A percentile compares a stretch with the other conserved stretches of the same genome.
These are phyloP conservation scores for Dendrothele bispora DNA, from an alignment of 768 basidiomycete genomes.

Conservation along the genomic window DNA sequence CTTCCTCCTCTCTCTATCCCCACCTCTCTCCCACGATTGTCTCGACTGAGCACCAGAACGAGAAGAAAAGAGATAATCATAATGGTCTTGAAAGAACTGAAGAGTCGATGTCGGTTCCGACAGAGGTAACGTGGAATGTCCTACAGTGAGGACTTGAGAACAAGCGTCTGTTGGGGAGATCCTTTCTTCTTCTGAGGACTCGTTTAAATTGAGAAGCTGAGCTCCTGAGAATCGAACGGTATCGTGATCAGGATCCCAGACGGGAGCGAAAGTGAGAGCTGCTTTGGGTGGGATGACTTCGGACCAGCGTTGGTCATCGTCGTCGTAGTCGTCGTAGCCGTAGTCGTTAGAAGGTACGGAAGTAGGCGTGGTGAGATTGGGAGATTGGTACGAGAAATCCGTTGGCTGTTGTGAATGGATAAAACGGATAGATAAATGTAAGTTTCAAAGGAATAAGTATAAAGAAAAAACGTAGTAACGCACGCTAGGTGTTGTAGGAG, in stretches of 20 bases:
- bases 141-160: slow-evolving; percentile 26
- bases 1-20: neutral
- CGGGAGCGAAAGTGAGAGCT: slow-evolving; percentile 57
- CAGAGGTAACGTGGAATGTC: slow-evolving; percentile 15
- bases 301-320: slow-evolving; percentile 53
- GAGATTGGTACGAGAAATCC: too few relatives aligned
- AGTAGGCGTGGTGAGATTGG: too few relatives aligned
- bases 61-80: slow-evolving; percentile 11
- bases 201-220: slow-evolving; percentile 40
- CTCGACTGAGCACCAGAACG: too few relatives aligned
- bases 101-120: slow-evolving; percentile 23
- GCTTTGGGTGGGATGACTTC: slow-evolving; percentile 55
- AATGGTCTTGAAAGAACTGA: slow-evolving; percentile 26
- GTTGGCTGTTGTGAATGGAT: too few relatives aligned
- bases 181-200: slow-evolving; percentile 8
- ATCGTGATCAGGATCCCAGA: slow-evolving; percentile 60
- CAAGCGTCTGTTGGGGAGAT: slow-evolving; percentile 25
- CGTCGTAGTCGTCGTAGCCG: too few relatives aligned
- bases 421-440: too few relatives aligned
- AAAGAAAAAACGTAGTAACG: too few relatives aligned
- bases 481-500: too few relatives aligned
- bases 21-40: too few relatives aligned
- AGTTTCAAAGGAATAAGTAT: too few relatives aligned
- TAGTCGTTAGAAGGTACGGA: too few relatives aligned
- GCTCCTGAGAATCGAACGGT: slow-evolving; percentile 58